Percentiles rank a stretch among this genome's conserved stretches.
Conservation (phyloP, 73 alveolate genomes). For the Tetrahymena thermophila region DNA sequence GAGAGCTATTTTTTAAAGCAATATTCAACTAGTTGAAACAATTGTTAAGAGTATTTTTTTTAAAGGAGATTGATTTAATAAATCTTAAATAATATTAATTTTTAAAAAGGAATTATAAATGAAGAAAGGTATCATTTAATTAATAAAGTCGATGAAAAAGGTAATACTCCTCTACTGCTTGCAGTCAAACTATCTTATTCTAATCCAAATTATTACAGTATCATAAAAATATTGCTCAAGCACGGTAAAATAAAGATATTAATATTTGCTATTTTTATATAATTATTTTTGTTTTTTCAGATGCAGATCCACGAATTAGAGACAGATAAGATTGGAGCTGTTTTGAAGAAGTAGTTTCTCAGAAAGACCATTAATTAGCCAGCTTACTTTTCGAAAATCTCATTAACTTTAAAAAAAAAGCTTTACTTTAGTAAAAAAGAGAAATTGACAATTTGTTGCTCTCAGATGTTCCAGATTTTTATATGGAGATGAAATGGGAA, state of each 20-base stretch:
- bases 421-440: slow-evolving; percentile 43
- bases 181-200: slow-evolving; percentile 60
- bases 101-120: not conserved
- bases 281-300: slow-evolving; percentile 14
- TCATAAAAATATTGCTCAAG: not conserved
- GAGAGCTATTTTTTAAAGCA: not conserved
- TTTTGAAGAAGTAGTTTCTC: slow-evolving; percentile 74
- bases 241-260: not conserved
- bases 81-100: no score
- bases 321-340: slow-evolving; percentile 73
- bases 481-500: slow-evolving; percentile 82
- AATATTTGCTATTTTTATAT: not conserved
- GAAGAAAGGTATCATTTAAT: slow-evolving; percentile 39
- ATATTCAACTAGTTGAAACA: not conserved
- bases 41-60: not conserved
- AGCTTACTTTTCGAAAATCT: slow-evolving; percentile 66
- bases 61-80: no score
- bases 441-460: slow-evolving; percentile 32
- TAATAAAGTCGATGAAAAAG: slow-evolving; percentile 54
- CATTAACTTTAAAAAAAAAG: slow-evolving; percentile 31
- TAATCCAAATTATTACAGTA: slow-evolving; percentile 41
- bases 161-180: slow-evolving; percentile 68
- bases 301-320: slow-evolving; percentile 64
- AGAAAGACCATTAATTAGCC: slow-evolving; percentile 50
- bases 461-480: slow-evolving; percentile 62